phyloP scores from a whole-genome alignment of 257 asterid species.

The Cynanchum wilfordii region DNA sequence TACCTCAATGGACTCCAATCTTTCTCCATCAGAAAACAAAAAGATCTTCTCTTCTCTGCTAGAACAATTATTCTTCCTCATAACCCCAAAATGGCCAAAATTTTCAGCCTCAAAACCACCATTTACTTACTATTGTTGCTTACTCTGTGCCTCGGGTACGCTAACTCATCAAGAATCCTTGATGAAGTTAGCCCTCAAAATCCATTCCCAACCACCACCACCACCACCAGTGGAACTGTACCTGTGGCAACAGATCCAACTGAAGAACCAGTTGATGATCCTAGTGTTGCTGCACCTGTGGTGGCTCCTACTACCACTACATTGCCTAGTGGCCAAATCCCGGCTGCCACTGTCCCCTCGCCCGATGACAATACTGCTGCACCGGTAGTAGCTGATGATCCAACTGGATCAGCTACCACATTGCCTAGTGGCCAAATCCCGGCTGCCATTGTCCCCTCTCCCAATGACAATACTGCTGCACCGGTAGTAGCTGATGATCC shows the following conservation, averaged over 20 bases:
- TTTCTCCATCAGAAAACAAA: slow-evolving; percentile 26
- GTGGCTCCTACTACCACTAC: slow-evolving; percentile 25
- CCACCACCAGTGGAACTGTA: background rate
- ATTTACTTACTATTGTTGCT: slow-evolving; percentile 41
- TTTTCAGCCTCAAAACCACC: slow-evolving; percentile 16
- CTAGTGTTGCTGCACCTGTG: slow-evolving; percentile 28
- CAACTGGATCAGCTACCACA: background rate
- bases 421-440: slow-evolving; percentile 41
- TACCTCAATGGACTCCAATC: slow-evolving; percentile 17
- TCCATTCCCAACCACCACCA: slow-evolving; percentile 19
- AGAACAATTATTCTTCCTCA: background rate
- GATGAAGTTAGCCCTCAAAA: slow-evolving; percentile 33
- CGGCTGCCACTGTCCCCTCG: slow-evolving; percentile 21
- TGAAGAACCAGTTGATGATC: slow-evolving; percentile 20
- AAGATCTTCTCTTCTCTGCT: background rate
- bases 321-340: slow-evolving; percentile 36
- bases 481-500: slow-evolving; percentile 11
- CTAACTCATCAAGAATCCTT: slow-evolving; percentile 41
- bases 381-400: slow-evolving; percentile 9
- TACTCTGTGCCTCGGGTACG: slow-evolving; percentile 27
- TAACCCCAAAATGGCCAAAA: slow-evolving; percentile 39
- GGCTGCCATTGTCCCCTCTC: slow-evolving; percentile 14
- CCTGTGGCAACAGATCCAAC: slow-evolving; percentile 23
- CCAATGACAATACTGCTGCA: slow-evolving; percentile 5
- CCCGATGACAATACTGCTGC: slow-evolving; percentile 7